phyloP scores from a whole-genome alignment of 1,139 yeast species.

The Geotrichum klebahnii region DNA sequence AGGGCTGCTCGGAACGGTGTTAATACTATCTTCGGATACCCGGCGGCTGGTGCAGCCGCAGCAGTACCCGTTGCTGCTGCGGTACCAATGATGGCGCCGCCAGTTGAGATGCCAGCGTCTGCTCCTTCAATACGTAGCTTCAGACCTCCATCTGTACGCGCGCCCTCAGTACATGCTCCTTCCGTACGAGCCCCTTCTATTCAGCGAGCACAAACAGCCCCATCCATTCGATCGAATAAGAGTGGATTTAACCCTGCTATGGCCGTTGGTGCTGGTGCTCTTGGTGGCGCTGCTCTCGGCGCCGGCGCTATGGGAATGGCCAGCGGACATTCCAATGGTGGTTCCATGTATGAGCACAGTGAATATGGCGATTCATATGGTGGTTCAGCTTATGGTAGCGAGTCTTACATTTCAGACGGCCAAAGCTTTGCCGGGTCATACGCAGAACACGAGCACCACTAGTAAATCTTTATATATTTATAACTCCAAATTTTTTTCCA shows the following conservation, averaged over 20 bases:
- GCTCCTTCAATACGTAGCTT: constrained; percentile 12
- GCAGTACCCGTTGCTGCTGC: constrained; percentile 22
- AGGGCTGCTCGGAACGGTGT: constrained; percentile 25
- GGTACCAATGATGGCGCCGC: too few relatives aligned
- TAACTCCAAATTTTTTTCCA: too few relatives aligned
- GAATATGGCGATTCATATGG: background rate
- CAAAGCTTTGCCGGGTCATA: background rate
- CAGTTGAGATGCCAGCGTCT: constrained; percentile 26
- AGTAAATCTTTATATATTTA: too few relatives aligned
- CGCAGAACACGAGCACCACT: too few relatives aligned
- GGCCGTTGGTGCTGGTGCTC: constrained; percentile 18
- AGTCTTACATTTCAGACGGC: background rate
- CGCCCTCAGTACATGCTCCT: constrained; percentile 4
- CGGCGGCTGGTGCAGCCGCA: constrained; percentile 30
- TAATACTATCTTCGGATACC: constrained; percentile 33
- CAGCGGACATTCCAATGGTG: background rate
- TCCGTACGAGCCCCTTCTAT: constrained; percentile 15
- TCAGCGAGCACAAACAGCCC: constrained; percentile 6
- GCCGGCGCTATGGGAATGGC: constrained; percentile 16
- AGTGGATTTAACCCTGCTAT: constrained; percentile 10
- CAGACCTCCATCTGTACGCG: constrained; percentile 14
- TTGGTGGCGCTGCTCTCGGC: constrained; percentile 17
- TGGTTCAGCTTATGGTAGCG: constrained; percentile 2
- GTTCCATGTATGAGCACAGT: background rate
- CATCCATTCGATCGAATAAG: background rate